Base-by-base conservation (phyloP, 495 filamentous ascomycete species). In the Trichoderma reesei region DNA sequence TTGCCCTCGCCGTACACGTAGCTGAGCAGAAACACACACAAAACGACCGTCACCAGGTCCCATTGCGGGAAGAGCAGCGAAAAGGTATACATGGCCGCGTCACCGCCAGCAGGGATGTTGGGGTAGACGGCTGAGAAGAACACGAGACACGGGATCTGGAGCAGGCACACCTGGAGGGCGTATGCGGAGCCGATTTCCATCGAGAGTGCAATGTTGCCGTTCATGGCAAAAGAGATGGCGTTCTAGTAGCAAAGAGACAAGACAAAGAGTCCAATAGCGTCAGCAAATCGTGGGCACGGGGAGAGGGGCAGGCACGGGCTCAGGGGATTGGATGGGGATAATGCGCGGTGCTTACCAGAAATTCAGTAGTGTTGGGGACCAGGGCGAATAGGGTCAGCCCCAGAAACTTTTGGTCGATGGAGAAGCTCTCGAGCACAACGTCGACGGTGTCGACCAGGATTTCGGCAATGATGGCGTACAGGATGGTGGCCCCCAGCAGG, bases 151-250 rank as follows among this genome's bases (percentile, higher is more conserved):
- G 94, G 94, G 31, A 98, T 92, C 72, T 99, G 94, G 36, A 99
- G 80, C n/a, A 99, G 84, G 74, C 91, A 96, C 64, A 99, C 94
- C 74, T 99, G 94, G 44, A 99, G 80, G 7, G 95, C 95, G 68
- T 99, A 99, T 39, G 93, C 93, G 1, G 91, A 96, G 67, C 94
- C 94, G 67, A 99, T 98, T 72, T 99, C 94, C 95, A 99, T 98
- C 48, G 91, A 96, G 34, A 99, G 81, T 0, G 94, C 94, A 71
- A 99, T 98, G 75, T 99, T 99, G n/a, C 94, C 94, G 69, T 99
- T 98, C 95, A 99, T 99, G 51, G 94, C 94, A 74, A 99, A 99
- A 3, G 92, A 96, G 64, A 99, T 98, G 71, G 95, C 94, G 72
- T 99, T 99, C 90, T 94, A 70, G 59, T n/a, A 66, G n/a, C 9